Evolutionary conservation across 805 yeast genomes (phyloP).

Genomic region (Kuraishia ogatae): DNA sequence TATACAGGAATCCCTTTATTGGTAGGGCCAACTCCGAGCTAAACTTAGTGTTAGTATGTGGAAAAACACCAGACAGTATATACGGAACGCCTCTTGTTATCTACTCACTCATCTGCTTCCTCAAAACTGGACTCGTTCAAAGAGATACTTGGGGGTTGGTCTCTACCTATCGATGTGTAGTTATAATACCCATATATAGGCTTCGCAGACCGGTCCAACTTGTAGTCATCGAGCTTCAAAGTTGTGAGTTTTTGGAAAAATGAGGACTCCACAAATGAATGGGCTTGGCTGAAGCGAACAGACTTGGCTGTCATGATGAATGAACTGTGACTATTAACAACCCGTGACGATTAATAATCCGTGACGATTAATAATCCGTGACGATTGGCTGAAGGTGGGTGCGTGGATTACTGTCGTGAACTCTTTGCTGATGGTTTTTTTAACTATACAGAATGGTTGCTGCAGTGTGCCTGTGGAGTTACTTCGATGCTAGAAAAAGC

Average conservation of each 20-base stretch:
- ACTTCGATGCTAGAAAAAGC: too few species aligned
- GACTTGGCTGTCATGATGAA: background rate
- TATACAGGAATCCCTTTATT: conserved; percentile 31
- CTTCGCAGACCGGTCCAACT: conserved; percentile 44
- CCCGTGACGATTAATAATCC: too few species aligned
- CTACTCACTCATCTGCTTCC: background rate
- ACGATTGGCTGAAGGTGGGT: too few species aligned
- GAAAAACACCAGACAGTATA: too few species aligned
- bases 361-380: too few species aligned
- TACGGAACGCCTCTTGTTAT: background rate
- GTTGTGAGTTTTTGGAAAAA: conserved; percentile 74
- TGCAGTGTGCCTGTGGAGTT: too few species aligned
- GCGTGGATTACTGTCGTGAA: too few species aligned
- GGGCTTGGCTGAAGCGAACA: conserved; percentile 38
- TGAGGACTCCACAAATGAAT: conserved; percentile 77
- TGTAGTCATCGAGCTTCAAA: conserved; percentile 64
- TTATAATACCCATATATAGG: conserved; percentile 32
- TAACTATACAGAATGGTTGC: too few species aligned
- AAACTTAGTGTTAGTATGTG: background rate
- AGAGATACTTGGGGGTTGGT: conserved; percentile 21
- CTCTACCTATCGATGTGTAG: conserved; percentile 18
- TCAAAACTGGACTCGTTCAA: conserved; percentile 26
- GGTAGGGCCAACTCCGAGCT: conserved; percentile 11
- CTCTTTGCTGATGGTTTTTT: too few species aligned
- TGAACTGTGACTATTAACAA: too few species aligned